These are phyloP conservation scores for Musa troglodytarum DNA, from an alignment of 176 grass and related monocot species.

Conservation along the genomic window DNA sequence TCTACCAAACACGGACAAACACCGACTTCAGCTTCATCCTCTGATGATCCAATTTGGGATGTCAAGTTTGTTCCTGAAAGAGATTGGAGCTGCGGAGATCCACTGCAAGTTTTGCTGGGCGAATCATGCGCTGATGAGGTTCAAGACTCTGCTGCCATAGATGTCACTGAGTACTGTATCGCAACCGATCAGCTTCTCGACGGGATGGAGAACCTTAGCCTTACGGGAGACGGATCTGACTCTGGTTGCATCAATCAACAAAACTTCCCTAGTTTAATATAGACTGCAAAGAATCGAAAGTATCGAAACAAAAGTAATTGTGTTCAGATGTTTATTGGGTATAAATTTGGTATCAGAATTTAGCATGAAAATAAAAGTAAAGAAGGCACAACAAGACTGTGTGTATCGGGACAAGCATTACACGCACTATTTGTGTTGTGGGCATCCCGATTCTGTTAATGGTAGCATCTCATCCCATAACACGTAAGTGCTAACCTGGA, in stretches of 20 bases:
- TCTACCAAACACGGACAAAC: slow-evolving; percentile 18
- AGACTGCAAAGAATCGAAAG: not conserved
- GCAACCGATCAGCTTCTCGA: not conserved
- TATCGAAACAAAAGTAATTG: too few species aligned
- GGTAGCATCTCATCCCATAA: too few species aligned
- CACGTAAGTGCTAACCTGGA: too few species aligned
- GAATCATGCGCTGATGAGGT: slow-evolving; percentile 33
- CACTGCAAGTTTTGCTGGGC: slow-evolving; percentile 46
- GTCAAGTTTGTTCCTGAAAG: slow-evolving; percentile 13
- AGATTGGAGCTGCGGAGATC: slow-evolving; percentile 15
- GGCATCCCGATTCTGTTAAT: too few species aligned
- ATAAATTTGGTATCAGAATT: too few species aligned
- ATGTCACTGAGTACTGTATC: not conserved
- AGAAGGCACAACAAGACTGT: too few species aligned
- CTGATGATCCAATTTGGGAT: slow-evolving; percentile 23
- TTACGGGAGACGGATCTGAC: not conserved
- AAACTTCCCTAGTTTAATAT: not conserved
- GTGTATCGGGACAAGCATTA: too few species aligned
- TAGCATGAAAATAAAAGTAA: too few species aligned
- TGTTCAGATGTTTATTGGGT: too few species aligned
- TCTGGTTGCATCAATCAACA: not conserved
- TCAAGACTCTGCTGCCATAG: slow-evolving; percentile 15
- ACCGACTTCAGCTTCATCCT: slow-evolving; percentile 18
- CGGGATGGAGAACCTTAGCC: not conserved
- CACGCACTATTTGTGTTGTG: too few species aligned